A percentile compares a stretch with the other conserved stretches of the same genome.
These are phyloP conservation scores for Onygenales sp. DNA, from an alignment of 2,329 filamentous ascomycete genomes.

Conservation along the genomic window DNA sequence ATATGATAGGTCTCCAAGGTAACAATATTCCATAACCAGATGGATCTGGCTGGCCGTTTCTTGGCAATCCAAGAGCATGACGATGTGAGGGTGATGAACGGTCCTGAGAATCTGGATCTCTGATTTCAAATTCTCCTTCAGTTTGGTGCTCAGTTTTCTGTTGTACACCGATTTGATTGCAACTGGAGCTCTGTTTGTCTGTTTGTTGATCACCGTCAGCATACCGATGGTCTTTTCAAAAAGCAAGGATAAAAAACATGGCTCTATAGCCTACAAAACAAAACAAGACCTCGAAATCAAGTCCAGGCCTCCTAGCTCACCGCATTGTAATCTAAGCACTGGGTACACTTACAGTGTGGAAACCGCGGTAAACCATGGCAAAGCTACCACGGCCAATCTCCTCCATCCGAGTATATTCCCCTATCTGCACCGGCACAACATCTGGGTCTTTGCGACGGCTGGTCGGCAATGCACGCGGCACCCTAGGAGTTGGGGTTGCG, in stretches of 20 bases:
- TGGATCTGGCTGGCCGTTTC: conserved; percentile 85
- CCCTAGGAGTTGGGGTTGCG: conserved; percentile 32
- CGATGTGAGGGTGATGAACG: conserved; percentile 91
- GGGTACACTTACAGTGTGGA: conserved; percentile 60
- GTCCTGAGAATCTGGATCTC: conserved; percentile 94
- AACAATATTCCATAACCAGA: conserved; percentile 97
- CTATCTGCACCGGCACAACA: conserved; percentile 41
- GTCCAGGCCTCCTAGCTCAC: neutral
- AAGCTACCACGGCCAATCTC: conserved; percentile 98
- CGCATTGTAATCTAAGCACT: neutral
- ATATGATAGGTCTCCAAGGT: conserved; percentile 83
- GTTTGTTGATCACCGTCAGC: neutral
- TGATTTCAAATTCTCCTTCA: conserved; percentile 89
- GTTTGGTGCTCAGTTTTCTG: conserved; percentile 82
- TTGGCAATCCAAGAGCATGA: conserved; percentile 88
- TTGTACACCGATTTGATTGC: conserved; percentile 96
- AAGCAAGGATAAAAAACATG: neutral
- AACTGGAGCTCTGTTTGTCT: conserved; percentile 63
- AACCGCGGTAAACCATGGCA: conserved; percentile 84
- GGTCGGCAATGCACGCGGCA: conserved; percentile 29
- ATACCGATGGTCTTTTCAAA: neutral
- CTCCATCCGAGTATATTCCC: conserved; percentile 70
- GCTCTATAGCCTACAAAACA: neutral
- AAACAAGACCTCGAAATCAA: neutral
- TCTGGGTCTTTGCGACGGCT: conserved; percentile 19